Percentiles rank a stretch among this genome's conserved stretches.
Evolutionary conservation across 73 alveolate species (phyloP).

Genomic region (Symbiodinium pilosum): DNA sequence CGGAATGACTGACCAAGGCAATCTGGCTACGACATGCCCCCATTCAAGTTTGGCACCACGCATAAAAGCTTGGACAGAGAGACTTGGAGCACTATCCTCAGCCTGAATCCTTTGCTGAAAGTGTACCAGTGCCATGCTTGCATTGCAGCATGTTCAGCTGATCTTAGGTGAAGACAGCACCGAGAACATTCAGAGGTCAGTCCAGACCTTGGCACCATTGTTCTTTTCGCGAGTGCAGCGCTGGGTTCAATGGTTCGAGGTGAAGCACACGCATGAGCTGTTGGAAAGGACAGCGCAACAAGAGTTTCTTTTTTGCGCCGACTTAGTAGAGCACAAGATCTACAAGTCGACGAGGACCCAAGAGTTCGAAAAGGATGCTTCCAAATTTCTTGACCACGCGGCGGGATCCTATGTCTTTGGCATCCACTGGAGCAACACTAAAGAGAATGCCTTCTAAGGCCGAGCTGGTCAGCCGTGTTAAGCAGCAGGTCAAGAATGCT

Average conservation of each 20-base stretch:
- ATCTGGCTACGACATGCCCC: not conserved
- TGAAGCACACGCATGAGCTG: not conserved
- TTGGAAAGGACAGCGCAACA: not conserved
- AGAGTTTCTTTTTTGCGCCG: not conserved
- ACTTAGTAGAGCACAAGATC: no score
- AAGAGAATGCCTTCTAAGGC: no score
- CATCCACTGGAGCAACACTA: no score
- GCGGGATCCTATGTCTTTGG: not conserved
- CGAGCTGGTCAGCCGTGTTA: no score
- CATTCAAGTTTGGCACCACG: not conserved
- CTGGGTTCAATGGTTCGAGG: not conserved
- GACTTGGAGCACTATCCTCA: not conserved
- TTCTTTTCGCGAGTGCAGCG: not conserved
- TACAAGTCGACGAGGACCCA: slow-evolving; percentile 17
- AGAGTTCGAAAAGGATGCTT: slow-evolving; percentile 32
- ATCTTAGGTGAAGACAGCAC: not conserved
- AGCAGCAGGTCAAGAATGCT: not conserved
- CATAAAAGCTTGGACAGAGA: not conserved
- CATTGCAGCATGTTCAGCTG: no score
- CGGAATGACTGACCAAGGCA: no score
- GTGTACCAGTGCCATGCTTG: no score
- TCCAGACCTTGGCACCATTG: not conserved
- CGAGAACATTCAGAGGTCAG: not conserved
- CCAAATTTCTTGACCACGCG: not conserved
- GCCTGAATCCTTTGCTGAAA: not conserved